Base-by-base conservation (phyloP, 75 land plant species). In the Isoetes taiwanensis region DNA sequence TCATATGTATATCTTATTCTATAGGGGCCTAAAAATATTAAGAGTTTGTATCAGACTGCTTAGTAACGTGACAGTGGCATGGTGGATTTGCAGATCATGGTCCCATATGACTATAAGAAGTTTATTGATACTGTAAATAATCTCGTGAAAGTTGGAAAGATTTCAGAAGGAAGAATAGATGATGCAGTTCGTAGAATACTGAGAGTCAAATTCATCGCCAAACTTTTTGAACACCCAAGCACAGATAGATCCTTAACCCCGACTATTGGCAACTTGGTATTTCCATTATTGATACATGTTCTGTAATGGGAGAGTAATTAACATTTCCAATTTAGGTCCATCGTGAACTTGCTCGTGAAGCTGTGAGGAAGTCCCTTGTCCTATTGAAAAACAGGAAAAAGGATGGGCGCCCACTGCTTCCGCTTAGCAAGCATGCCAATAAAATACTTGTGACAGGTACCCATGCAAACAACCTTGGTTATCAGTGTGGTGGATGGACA, bases 181-280 rank as follows among this genome's bases (percentile, higher is more conserved):
- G 74, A 72, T 55, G 74, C 70, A 1, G 70, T 72, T 17, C 26
- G 72, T 2, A 32, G 74, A 40, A 72, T 72, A 26, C 58, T 72
- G 35, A 35, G 57, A 3, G 74, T 66, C 16, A 72, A 72, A 43
- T 72, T 72, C 59, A 12, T 28, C 25, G 38, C 34, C n/a, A 64
- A 70, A 6, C 43, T 72, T 16, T 76, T 93, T 71, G 95, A 93
- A 57, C 52, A 77, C 20, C 98, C 98, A 11, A 55, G 66, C 31
- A 32, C 74, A 24, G 73, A 81, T 35, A 64, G 78, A 19, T 72
- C 78, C 38, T 53, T 83, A 48, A 30, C 75, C 17, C 57, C 63
- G 28, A 34, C 33, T 14, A 77, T 86, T 57, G 84, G 87, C 3
- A 34, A 27, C 14, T 34, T 54, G 42, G 74, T 67, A 43, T 32